These are phyloP conservation scores for Colletotrichum sp. DNA, from an alignment of 2,329 filamentous ascomycete genomes.

Conservation along the genomic window DNA sequence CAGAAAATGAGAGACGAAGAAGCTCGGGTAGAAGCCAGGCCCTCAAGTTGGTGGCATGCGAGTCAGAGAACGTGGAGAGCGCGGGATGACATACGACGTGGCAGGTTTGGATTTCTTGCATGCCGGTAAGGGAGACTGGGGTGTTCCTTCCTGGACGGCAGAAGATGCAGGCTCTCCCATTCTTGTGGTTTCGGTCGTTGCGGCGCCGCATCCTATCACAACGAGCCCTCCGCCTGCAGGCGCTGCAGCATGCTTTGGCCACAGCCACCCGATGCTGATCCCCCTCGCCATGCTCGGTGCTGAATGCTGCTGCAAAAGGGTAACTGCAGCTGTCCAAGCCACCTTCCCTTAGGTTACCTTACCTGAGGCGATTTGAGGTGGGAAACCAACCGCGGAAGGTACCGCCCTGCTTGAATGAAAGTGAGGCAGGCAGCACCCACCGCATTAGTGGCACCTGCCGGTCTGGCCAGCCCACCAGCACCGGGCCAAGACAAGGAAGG, in stretches of 20 bases:
- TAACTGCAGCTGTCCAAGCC: neutral
- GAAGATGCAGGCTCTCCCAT: conserved; percentile 9
- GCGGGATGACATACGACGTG: conserved; percentile 19
- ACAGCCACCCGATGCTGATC: neutral
- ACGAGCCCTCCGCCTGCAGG: neutral
- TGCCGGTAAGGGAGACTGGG: neutral
- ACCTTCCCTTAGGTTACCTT: neutral
- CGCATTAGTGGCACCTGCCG: neutral
- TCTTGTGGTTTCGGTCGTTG: neutral
- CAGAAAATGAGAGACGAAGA: neutral
- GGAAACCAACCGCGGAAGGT: neutral
- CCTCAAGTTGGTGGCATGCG: neutral
- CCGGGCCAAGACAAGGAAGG: neutral
- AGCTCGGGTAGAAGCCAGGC: neutral
- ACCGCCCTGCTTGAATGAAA: neutral
- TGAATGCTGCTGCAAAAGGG: neutral
- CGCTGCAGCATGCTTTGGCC: neutral
- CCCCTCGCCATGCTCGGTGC: neutral
- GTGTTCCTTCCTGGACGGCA: conserved; percentile 2
- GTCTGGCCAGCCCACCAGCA: neutral
- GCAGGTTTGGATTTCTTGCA: conserved; percentile 18
- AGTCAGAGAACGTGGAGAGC: conserved; percentile 20
- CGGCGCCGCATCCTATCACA: conserved; percentile 8
- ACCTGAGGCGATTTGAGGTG: neutral
- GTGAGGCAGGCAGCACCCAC: neutral